A percentile compares a stretch with the other conserved stretches of the same genome.
Conservation (phyloP, 192 early-diverging fungal genomes). For the Mortierella hygrophila region DNA sequence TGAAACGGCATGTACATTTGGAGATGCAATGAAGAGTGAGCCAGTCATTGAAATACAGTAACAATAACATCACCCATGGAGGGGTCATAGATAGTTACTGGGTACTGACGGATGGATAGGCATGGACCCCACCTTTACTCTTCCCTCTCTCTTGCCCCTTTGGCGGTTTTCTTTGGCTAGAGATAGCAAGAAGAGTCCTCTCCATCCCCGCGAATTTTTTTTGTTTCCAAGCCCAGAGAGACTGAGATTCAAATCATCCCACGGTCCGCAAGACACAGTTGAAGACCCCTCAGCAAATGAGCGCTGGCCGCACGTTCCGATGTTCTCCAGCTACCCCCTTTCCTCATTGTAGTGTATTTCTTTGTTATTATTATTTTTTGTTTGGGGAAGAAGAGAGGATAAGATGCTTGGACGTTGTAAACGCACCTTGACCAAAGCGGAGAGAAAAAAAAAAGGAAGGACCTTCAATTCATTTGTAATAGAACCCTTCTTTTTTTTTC, state of each 20-base stretch:
- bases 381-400: not conserved
- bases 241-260: conserved; percentile 7
- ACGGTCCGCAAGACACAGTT: not conserved
- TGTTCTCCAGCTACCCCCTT: not conserved
- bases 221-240: not conserved
- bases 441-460: too few relatives aligned
- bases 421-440: too few relatives aligned
- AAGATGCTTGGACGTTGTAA: too few relatives aligned
- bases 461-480: too few relatives aligned
- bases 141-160: not conserved
- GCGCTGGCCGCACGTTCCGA: not conserved
- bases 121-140: not conserved
- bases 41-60: not conserved
- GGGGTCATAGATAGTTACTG: too few relatives aligned
- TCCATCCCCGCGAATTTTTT: conserved; percentile 6
- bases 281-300: not conserved
- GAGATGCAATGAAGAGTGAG: not conserved
- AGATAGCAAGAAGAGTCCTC: not conserved
- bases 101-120: too few relatives aligned
- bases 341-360: not conserved
- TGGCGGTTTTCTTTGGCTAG: not conserved
- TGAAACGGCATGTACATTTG: conserved; percentile 6
- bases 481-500: not conserved
- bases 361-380: not conserved
- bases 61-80: too few relatives aligned